Evolutionary conservation across 371 early-diverging fungal species (phyloP), one percentile per base, ranked within the genome.

Genomic region (Choanephora cucurbitarum): DNA sequence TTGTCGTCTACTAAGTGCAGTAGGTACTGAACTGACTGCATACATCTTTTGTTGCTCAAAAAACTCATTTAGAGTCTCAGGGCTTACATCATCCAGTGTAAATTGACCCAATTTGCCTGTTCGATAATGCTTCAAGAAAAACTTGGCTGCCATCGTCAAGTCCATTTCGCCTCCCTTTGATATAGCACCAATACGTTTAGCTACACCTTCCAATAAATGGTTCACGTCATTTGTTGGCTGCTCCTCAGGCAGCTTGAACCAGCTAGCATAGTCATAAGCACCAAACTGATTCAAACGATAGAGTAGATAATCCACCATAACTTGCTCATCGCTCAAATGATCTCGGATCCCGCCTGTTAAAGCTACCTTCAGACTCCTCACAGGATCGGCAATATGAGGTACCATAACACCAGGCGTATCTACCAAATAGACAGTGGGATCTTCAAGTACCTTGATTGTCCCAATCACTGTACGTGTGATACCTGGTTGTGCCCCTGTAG

Each of bases 331-430:
- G 5, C 91, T 86, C 19, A 94, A 69, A 57, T 90, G 85, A 64
- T 96, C 96, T 4, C 88, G 88, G 28, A 95, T 93, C 6, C 92
- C 94, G 34, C 94, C 93, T 37, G 94, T 92, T 24, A 93, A 60
- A 8, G 94, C 93, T 0, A 93, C 87, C 49, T 91, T 89, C 55
- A 93, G 69, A 44, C 91, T 88, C 18, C 76, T 76, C 1, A 86
- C 62, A 11, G 92, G 93, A 61, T 91, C 89, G 0, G 85, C 71
- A 57, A 92, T 90, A 56, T 89, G 82, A 0, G 93, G 94, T 22
- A 90, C 82, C 93, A 92, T 92, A 6, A 92, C 91, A 7, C 87
- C 97, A 0, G 97, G 97, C 8, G 95, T 95, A 57, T 96, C 97
- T 11, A 93, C 83, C 19, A 97, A 66, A 69, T 96, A 97, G 1